Percentiles rank a stretch among this genome's conserved stretches.
phyloP scores from a whole-genome alignment of 208 protist species.

The Acanthamoeba royreba region DNA sequence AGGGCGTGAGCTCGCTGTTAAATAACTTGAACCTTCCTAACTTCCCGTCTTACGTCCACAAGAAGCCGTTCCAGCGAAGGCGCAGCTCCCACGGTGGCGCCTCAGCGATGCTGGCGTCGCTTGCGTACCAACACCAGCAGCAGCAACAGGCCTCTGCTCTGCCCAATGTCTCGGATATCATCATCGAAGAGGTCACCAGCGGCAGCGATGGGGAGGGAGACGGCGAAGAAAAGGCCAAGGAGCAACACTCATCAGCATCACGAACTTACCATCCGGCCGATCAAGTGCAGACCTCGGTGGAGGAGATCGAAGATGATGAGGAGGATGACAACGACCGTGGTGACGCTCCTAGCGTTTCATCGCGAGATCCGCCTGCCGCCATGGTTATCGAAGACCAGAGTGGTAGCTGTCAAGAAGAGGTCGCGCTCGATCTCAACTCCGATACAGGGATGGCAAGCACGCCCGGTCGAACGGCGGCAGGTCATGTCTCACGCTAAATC shows the following conservation, averaged over 20 bases:
- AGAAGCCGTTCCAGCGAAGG: neutral
- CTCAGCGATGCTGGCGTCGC: neutral
- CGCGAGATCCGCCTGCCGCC: no score
- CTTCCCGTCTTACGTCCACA: neutral
- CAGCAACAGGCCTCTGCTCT: neutral
- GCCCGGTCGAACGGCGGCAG: no score
- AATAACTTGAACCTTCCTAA: neutral
- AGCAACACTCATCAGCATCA: neutral
- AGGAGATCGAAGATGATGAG: neutral
- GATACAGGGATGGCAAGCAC: no score
- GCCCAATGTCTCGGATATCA: neutral
- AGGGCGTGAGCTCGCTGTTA: neutral
- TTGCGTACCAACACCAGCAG: neutral
- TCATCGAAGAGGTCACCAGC: conserved; percentile 3
- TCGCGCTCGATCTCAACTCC: no score
- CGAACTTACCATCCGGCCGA: no score
- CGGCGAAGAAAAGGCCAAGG: neutral
- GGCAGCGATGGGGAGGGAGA: neutral
- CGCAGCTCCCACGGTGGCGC: neutral
- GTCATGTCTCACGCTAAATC: no score
- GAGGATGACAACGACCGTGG: neutral
- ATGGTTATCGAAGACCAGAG: no score
- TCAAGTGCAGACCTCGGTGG: neutral
- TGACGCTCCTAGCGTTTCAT: no score
- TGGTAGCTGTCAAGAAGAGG: no score